phyloP scores from a whole-genome alignment of 1,139 yeast genomes.

The Lodderomyces parapsilosis region DNA sequence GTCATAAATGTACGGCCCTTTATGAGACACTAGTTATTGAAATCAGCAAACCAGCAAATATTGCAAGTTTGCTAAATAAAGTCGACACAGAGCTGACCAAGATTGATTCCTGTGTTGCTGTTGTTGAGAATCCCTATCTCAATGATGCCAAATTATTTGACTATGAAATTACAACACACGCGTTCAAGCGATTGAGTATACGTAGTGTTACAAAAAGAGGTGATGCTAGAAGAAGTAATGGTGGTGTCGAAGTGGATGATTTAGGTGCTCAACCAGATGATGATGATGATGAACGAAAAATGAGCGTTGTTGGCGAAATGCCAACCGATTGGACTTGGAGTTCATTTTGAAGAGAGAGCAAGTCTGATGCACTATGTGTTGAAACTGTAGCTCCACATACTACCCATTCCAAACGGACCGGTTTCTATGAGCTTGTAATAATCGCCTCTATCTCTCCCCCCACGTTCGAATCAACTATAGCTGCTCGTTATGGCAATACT shows the following conservation, averaged over 20 bases:
- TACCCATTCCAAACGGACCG: too few relatives aligned
- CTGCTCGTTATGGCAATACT: too few relatives aligned
- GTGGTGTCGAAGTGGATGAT: neutral
- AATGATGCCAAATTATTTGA: conserved; percentile 7
- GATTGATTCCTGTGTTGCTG: conserved; percentile 16
- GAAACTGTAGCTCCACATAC: neutral
- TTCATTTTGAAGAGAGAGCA: conserved; percentile 29
- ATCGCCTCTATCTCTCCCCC: too few relatives aligned
- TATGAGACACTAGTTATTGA: neutral
- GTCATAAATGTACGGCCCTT: conserved; percentile 3
- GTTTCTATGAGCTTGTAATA: too few relatives aligned
- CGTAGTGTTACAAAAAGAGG: neutral
- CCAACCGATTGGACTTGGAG: conserved; percentile 50
- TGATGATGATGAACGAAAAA: conserved; percentile 5
- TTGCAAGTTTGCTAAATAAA: conserved; percentile 18
- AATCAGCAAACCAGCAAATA: conserved; percentile 1
- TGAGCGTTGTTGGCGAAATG: conserved; percentile 19
- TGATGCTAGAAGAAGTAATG: neutral
- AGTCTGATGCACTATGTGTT: neutral
- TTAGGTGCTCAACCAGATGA: too few relatives aligned
- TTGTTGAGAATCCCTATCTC: conserved; percentile 40
- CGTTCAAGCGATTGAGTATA: conserved; percentile 1
- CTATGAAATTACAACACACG: neutral
- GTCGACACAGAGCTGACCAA: neutral
- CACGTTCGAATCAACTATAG: too few relatives aligned